Evolutionary conservation across 2,329 filamentous ascomycete species (phyloP), one percentile per base, ranked within the genome.

Genomic region (Cryphonectria nitschkei): DNA sequence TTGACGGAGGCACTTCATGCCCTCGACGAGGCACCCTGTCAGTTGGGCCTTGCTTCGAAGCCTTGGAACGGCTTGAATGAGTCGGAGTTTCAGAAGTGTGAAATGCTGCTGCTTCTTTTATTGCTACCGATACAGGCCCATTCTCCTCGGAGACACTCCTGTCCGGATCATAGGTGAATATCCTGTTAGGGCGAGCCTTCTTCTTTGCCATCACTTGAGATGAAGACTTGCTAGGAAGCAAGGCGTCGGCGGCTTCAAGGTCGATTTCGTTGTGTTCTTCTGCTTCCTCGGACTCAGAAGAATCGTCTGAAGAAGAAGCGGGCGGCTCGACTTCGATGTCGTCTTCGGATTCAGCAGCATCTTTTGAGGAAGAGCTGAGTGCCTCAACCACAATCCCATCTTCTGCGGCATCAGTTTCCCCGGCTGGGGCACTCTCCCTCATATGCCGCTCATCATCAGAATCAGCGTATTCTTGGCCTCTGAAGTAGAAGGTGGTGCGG

Each of bases 91-190:
- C 9, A n/a, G 22, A 29, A 32, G 32, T 22, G 43, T 16, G 29
- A 29, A 29, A 19, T 19, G 39, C 11, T 34, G 58, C 11, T 26
- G 37, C n/a, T 2, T 43, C 54, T 63, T 56, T 46, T 8, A 54
- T 46, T 14, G 56, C 70, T 9, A 32, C 6, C 37, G 34, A n/a
- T 3, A 79, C 37, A 46, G 54, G 2, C 54, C 46, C 64, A 54
- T 58, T 41, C 37, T 70, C 37, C 43, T 37, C 16, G 50, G 56
- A 67, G 70, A 88, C 84, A 62, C 79, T 79, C 2, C 80, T 78
- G 26, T 75, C 76, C 1, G 85, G 84, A 73, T 89, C 85, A 85
- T 61, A 65, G 19, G 67, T 60, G 39, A 62, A 71, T 13, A 71
- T 64, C 29, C 7, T 37, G 26, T 68, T 72, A 32, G 62, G 71